Base-by-base conservation (phyloP, 371 early-diverging fungal species). In the Actinomortierella wolfii region DNA sequence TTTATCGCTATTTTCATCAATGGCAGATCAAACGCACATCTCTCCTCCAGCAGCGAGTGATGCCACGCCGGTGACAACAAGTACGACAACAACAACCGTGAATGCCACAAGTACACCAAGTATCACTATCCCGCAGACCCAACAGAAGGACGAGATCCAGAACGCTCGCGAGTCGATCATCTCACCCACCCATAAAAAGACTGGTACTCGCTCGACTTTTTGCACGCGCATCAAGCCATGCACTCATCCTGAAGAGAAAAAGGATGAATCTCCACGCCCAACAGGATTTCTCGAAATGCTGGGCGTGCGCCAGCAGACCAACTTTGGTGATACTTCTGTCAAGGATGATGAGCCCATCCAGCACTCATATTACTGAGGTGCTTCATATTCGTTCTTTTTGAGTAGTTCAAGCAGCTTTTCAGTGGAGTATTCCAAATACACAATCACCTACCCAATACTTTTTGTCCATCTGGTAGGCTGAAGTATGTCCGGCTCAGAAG, bases 181-280 rank as follows among this genome's bases (percentile, higher is more conserved):
- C 40, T 63, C 69, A 25, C 57, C 68, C 28, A 52, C n/a, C 23
- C 56, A 56, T 17, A 65, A 48, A 23, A 71, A 71, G 56, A 71
- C 71, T 4, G 71, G 71, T 13, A 71, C 71, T 26, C 71, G 71
- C 40, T 71, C 71, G 15, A 71, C 71, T 3, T 71, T 71, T 24
- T 71, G 71, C 51, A 34, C 34, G 4, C 34, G 34, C 34, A 34
- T 34, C 34, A 34, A 34, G 34, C 66, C 66, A 14, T 61, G 57
- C 61, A 54, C 58, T 0, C 21, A 55, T 18, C 61, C 45, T 40
- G 59, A 57, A 23, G 34, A 34, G 34, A 34, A 34, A 4, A 47
- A 57, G 42, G 28, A 51, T 6, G 24, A 46, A 2, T 23, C 43
- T 6, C 60, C 56, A 3, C 48, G 46, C 45, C 52, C 59, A 21